These are phyloP conservation scores for Wallacemonas collosoma DNA, from an alignment of 208 protist species.

Conservation along the genomic window DNA sequence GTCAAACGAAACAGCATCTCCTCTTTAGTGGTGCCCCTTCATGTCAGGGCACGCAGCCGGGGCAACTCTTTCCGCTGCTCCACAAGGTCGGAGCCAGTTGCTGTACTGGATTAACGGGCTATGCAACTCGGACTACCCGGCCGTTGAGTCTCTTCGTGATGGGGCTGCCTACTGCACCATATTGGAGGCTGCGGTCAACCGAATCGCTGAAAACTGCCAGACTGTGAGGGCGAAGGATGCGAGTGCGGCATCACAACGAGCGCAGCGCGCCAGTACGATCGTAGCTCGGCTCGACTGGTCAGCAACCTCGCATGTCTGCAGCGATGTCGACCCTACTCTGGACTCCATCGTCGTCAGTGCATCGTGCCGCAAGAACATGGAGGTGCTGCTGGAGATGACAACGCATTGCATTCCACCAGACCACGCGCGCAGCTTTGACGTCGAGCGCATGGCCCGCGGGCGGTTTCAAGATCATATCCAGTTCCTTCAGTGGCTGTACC, in stretches of 20 bases:
- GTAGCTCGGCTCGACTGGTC: conserved; percentile 58
- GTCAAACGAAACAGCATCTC: conserved; percentile 15
- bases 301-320: conserved; percentile 58
- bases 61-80: conserved; percentile 12
- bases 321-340: conserved; percentile 53
- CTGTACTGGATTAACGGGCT: conserved; percentile 83
- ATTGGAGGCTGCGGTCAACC: conserved; percentile 64
- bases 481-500: conserved; percentile 77
- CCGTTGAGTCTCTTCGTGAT: conserved; percentile 80
- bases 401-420: conserved; percentile 55
- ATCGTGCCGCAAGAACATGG: conserved; percentile 65
- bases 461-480: conserved; percentile 85
- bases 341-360: conserved; percentile 49
- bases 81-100: conserved; percentile 67
- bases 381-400: conserved; percentile 72
- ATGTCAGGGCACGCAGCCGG: neutral
- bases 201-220: conserved; percentile 63
- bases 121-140: conserved; percentile 75
- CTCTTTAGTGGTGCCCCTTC: neutral
- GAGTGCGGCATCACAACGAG: conserved; percentile 14
- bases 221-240: conserved; percentile 36
- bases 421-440: conserved; percentile 51
- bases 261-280: conserved; percentile 28
- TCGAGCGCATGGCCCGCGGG: conserved; percentile 59
- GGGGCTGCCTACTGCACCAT: conserved; percentile 82